Percentiles rank a stretch among this genome's conserved stretches.
Evolutionary conservation across 805 yeast species (phyloP).

Genomic region (Candida tibetensis): DNA sequence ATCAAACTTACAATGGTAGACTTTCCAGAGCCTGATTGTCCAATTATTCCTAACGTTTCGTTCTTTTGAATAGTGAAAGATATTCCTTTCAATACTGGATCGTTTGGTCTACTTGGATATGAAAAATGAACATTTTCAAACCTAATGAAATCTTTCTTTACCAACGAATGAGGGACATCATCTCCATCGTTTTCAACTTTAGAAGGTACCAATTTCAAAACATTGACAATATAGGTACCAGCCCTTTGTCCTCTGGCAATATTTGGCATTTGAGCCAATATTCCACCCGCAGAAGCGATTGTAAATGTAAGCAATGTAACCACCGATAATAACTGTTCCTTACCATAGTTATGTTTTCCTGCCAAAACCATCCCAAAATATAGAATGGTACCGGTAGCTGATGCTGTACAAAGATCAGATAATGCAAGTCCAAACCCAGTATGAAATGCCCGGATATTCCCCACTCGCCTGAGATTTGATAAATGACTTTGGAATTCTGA

Average conservation of each 20-base stretch:
- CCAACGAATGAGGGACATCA: conserved; percentile 20
- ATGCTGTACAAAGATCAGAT: conserved; percentile 49
- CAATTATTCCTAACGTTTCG: conserved; percentile 66
- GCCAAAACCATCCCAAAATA: conserved; percentile 80
- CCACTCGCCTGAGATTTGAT: conserved; percentile 32
- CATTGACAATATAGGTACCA: conserved; percentile 46
- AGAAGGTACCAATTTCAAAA: conserved; percentile 36
- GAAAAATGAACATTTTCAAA: conserved; percentile 49
- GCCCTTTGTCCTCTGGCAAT: conserved; percentile 78
- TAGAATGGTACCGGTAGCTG: conserved; percentile 69
- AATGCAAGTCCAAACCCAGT: conserved; percentile 69
- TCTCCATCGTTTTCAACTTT: conserved; percentile 38
- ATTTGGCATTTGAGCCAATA: conserved; percentile 71
- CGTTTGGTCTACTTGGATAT: conserved; percentile 38
- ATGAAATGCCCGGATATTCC: conserved; percentile 50
- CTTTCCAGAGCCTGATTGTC: conserved; percentile 91
- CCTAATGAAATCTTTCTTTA: conserved; percentile 22
- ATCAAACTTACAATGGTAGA: conserved; percentile 67
- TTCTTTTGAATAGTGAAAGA: conserved; percentile 42
- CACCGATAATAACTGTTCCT: conserved; percentile 62
- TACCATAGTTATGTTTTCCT: conserved; percentile 51
- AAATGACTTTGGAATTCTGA: conserved; percentile 32
- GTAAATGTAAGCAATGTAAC: conserved; percentile 74
- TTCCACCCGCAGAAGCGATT: conserved; percentile 55
- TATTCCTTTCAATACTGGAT: conserved; percentile 39